Conservation (phyloP, 768 basidiomycete species). For the Lactarius tabidus region DNA sequence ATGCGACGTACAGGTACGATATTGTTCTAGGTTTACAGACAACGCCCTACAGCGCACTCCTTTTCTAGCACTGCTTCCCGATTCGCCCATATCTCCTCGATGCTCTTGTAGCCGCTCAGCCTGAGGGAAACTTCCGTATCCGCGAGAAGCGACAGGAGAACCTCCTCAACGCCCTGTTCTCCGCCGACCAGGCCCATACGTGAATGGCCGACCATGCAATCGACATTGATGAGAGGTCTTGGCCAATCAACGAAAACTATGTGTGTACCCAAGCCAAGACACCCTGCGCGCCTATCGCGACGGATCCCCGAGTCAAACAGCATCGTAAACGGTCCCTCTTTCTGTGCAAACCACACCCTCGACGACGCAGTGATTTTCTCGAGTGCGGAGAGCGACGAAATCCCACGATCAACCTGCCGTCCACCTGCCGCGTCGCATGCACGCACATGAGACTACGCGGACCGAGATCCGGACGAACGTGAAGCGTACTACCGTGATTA, state of each 20-base stretch:
- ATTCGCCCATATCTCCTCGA: slow-evolving; percentile 62
- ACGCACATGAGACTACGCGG: not conserved
- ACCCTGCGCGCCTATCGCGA: slow-evolving; percentile 77
- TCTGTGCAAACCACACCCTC: slow-evolving; percentile 54
- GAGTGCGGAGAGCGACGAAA: slow-evolving; percentile 68
- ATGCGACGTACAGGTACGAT: not conserved
- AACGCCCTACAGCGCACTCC: slow-evolving; percentile 26
- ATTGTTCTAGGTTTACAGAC: not conserved
- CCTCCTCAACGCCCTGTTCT: slow-evolving; percentile 70
- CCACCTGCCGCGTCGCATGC: slow-evolving; percentile 45
- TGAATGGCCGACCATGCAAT: slow-evolving; percentile 58
- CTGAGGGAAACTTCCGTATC: slow-evolving; percentile 66
- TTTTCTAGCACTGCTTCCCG: slow-evolving; percentile 48
- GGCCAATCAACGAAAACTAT: not conserved
- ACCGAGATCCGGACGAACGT: not conserved
- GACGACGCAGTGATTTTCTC: slow-evolving; percentile 62
- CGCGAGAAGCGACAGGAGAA: slow-evolving; percentile 61
- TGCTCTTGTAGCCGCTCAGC: slow-evolving; percentile 51
- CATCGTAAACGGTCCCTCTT: slow-evolving; percentile 57
- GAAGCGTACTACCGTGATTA: slow-evolving; percentile 65
- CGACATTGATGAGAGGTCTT: not conserved
- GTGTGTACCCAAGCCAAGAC: slow-evolving; percentile 56
- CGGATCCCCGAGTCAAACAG: slow-evolving; percentile 82
- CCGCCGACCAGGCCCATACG: slow-evolving; percentile 72
- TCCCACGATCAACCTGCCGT: slow-evolving; percentile 73